A percentile compares a stretch with the other conserved stretches of the same genome.
phyloP scores from a whole-genome alignment of 1,139 yeast genomes.

The Nakaseomyces kungkrabaensis region DNA sequence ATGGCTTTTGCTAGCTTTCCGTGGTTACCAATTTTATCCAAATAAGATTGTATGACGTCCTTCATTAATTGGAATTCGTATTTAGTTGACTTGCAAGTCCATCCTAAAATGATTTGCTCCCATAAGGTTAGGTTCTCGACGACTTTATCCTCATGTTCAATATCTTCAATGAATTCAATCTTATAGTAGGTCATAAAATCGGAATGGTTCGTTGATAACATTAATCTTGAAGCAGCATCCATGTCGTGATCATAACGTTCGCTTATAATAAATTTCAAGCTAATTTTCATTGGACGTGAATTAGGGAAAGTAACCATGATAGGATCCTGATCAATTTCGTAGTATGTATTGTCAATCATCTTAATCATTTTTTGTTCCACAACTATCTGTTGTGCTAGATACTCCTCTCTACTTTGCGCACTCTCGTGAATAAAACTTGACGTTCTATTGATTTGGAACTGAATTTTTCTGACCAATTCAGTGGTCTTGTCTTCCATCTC shows the following conservation, averaged over 20 bases:
- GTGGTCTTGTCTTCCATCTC: conserved; percentile 7
- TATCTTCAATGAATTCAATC: conserved; percentile 12
- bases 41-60: conserved; percentile 15
- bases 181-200: conserved; percentile 16
- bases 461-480: conserved; percentile 18
- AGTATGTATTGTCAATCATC: conserved; percentile 26
- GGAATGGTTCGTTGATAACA: conserved; percentile 10
- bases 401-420: conserved; percentile 3
- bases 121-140: neutral
- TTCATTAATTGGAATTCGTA: neutral
- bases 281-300: conserved; percentile 42
- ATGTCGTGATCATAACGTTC: conserved; percentile 22
- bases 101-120: neutral
- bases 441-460: conserved; percentile 23
- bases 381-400: conserved; percentile 5
- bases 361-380: conserved; percentile 36
- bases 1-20: conserved; percentile 58
- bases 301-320: conserved; percentile 38
- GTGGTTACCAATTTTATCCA: conserved; percentile 40
- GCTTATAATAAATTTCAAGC: conserved; percentile 45
- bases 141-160: neutral
- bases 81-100: neutral
- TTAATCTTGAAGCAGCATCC: conserved; percentile 4
- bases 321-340: conserved; percentile 27
- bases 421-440: conserved; percentile 17